phyloP scores from a whole-genome alignment of 2,329 filamentous ascomycete species.

The Colletotrichum lini region DNA sequence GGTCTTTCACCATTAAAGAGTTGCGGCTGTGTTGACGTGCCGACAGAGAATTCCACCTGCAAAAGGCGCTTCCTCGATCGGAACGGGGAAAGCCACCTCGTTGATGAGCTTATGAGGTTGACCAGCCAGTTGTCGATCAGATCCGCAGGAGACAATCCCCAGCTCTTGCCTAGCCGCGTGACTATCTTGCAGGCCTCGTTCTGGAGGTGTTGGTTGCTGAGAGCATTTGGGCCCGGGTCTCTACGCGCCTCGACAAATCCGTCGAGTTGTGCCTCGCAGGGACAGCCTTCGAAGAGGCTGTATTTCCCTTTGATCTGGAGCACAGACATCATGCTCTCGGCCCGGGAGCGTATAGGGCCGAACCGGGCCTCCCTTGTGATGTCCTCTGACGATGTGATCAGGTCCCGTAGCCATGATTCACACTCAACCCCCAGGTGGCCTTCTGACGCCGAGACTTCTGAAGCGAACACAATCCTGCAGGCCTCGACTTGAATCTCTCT shows the following conservation, averaged over 20 bases:
- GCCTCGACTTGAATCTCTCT: slow-evolving; percentile 46
- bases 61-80: slow-evolving; percentile 8
- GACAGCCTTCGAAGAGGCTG: slow-evolving; percentile 47
- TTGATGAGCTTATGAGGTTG: slow-evolving; percentile 32
- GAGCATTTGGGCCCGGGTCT: slow-evolving; percentile 1
- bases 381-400: slow-evolving; percentile 41
- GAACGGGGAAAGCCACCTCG: slow-evolving; percentile 26
- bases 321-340: slow-evolving; percentile 44
- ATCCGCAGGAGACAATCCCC: slow-evolving; percentile 29
- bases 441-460: slow-evolving; percentile 41
- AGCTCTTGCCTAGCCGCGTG: slow-evolving; percentile 24
- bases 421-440: neutral
- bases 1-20: neutral
- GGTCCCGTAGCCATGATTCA: slow-evolving; percentile 47
- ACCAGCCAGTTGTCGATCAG: slow-evolving; percentile 36
- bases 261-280: slow-evolving; percentile 44
- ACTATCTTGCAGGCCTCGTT: slow-evolving; percentile 43
- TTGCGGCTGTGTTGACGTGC: neutral
- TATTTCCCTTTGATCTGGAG: slow-evolving; percentile 49
- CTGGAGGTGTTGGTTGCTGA: slow-evolving; percentile 42
- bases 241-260: slow-evolving; percentile 18
- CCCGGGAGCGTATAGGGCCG: slow-evolving; percentile 44
- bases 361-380: slow-evolving; percentile 45
- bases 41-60: neutral
- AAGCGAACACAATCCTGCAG: slow-evolving; percentile 48